These are phyloP conservation scores for Candida pseudofarinosa DNA, from an alignment of 805 yeast species.

Conservation along the genomic window DNA sequence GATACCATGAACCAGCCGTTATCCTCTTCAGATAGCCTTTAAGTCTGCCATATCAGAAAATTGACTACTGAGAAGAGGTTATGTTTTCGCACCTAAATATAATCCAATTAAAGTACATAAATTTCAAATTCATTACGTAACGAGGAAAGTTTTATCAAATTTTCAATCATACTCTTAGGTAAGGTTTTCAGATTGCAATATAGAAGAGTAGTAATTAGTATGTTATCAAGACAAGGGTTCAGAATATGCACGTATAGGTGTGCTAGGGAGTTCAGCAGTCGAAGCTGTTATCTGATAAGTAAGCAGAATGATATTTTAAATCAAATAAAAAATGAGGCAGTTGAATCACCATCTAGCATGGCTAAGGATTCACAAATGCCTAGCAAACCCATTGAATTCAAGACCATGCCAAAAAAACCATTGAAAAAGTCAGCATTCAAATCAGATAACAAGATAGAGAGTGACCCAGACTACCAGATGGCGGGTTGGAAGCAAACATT, in stretches of 20 bases:
- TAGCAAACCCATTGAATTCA: constrained; percentile 30
- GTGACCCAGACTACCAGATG: constrained; percentile 33
- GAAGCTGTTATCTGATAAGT: neutral
- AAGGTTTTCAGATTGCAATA: too few relatives aligned
- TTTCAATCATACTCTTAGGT: too few relatives aligned
- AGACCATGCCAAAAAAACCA: constrained; percentile 34
- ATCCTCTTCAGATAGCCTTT: too few relatives aligned
- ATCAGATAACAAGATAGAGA: constrained; percentile 35
- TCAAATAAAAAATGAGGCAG: constrained; percentile 10
- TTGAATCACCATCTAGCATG: constrained; percentile 28
- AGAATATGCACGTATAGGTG: neutral
- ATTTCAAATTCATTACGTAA: neutral
- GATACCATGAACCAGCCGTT: too few relatives aligned
- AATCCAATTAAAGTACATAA: neutral
- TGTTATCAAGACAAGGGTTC: neutral
- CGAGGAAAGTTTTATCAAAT: neutral
- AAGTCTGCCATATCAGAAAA: too few relatives aligned
- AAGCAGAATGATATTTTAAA: constrained; percentile 8
- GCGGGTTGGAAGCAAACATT: constrained; percentile 37
- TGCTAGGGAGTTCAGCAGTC: neutral
- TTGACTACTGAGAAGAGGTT: too few relatives aligned
- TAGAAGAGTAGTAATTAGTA: neutral
- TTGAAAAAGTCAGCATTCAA: constrained; percentile 34
- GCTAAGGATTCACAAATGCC: constrained; percentile 41
- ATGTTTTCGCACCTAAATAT: neutral